phyloP scores from a whole-genome alignment of 208 protist genomes.

The Trypanosoma grayi region DNA sequence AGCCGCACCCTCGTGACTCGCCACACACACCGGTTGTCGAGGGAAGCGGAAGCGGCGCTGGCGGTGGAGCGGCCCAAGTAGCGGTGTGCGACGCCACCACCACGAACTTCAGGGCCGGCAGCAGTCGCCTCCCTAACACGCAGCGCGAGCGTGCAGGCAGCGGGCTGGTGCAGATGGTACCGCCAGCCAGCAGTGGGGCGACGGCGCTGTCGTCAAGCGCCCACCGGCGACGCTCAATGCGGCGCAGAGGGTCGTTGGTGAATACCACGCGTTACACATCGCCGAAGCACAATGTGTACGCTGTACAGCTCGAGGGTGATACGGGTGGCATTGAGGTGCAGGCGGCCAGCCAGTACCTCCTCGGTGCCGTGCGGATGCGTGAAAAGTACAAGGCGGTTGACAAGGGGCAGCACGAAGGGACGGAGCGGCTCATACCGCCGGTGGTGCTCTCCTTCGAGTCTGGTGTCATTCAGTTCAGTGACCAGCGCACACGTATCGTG shows the following conservation, averaged over 20 bases:
- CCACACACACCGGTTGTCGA: neutral
- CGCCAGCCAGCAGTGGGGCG: neutral
- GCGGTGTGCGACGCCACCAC: neutral
- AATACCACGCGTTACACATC: neutral
- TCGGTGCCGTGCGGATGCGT: slow-evolving; percentile 42
- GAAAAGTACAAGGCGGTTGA: slow-evolving; percentile 68
- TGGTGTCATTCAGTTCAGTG: slow-evolving; percentile 58
- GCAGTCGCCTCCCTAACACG: neutral
- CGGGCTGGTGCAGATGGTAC: neutral
- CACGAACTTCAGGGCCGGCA: neutral
- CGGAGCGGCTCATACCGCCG: slow-evolving; percentile 21
- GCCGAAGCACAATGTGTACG: slow-evolving; percentile 35
- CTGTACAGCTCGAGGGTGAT: slow-evolving; percentile 64
- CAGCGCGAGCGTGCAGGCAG: slow-evolving; percentile 1
- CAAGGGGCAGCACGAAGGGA: slow-evolving; percentile 53
- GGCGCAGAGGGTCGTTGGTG: neutral
- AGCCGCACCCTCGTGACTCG: neutral
- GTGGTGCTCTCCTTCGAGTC: slow-evolving; percentile 62
- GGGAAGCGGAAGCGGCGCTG: too few species aligned
- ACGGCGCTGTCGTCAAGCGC: neutral
- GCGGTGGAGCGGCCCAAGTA: neutral
- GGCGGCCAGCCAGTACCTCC: slow-evolving; percentile 44
- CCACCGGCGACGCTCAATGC: slow-evolving; percentile 12
- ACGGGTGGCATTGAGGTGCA: slow-evolving; percentile 79
- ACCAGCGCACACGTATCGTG: slow-evolving; percentile 46